Base-by-base conservation (phyloP, 257 asterid genomes). In the Plectranthus barbatus region DNA sequence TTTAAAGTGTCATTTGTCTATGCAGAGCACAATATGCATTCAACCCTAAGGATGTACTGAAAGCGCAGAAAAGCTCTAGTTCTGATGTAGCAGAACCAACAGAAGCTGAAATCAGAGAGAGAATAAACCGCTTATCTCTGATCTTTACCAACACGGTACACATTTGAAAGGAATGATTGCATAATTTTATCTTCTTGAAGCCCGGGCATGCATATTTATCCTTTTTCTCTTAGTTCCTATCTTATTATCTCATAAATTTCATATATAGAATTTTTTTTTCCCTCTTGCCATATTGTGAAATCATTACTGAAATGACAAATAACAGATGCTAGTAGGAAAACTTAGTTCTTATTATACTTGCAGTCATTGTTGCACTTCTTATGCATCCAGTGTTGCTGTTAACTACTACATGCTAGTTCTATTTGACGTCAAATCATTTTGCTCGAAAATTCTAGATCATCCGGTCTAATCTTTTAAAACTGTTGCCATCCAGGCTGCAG, bases 1-100 rank as follows among this genome's bases (percentile, higher is more conserved):
- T 52, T 26, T 56, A 57, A 58, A 53, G 9, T 56, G 36, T 6
- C 31, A 20, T 46, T 60, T 48, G 4, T 56, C 63, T 75, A 44
- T 72, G 75, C 83, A 91, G 98, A 21, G 80, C 81, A 4, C 79
- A 71, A 3, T 76, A 69, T 55, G 98, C 98, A 7, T 88, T 81
- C 67, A 86, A 84, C 44, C 98, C 98, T n/a, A 88, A 86, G 72
- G 93, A 91, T 42, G 75, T 82, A 65, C 84, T 74, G 69, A 62
- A 59, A 61, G 64, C 73, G 49, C 89, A 72, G 63, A 82, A 58
- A 51, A 72, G 72, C 70, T 44, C 81, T 41, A 56, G 58, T 44
- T 72, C 87, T 7, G 72, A 70, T 68, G 78, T 70, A 42, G 46
- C 13, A 36, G 87, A 78, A 72, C 79, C 78, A 59, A 70, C 90